Percentiles rank a stretch among this genome's conserved stretches.
These are phyloP conservation scores for Russula brevipes DNA, from an alignment of 768 basidiomycete genomes.

Conservation along the genomic window DNA sequence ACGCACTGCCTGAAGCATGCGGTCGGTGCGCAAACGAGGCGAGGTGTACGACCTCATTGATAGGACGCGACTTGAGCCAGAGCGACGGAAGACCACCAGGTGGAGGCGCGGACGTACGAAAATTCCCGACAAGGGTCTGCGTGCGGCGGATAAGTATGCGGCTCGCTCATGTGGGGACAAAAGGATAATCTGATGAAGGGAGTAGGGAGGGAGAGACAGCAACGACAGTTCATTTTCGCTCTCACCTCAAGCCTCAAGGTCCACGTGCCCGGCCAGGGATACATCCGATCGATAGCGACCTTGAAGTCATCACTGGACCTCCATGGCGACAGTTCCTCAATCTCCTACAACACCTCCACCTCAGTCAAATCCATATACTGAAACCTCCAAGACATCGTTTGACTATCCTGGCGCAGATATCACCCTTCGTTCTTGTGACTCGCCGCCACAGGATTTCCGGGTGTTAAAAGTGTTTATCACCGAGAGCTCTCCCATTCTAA, in stretches of 20 bases:
- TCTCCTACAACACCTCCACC: neutral
- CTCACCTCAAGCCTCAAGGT: no score
- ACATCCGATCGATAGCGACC: no score
- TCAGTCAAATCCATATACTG: neutral
- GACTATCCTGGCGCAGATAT: conserved; percentile 38
- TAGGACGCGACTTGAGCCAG: conserved; percentile 31
- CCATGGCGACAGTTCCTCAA: neutral
- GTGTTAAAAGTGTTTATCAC: conserved; percentile 41
- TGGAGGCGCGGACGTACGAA: conserved; percentile 60
- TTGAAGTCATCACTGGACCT: neutral
- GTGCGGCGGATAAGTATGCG: neutral
- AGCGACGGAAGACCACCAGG: conserved; percentile 72
- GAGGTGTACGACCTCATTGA: conserved; percentile 47
- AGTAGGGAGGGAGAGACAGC: no score
- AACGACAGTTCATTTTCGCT: no score
- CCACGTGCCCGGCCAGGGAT: no score
- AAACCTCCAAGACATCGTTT: neutral
- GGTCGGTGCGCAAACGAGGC: conserved; percentile 67
- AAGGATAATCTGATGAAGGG: no score
- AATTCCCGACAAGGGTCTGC: conserved; percentile 65
- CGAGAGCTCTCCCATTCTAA: conserved; percentile 40
- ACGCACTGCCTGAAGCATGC: conserved; percentile 56
- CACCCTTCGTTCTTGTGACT: conserved; percentile 40
- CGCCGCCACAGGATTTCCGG: conserved; percentile 35
- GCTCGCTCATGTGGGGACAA: no score